Base-by-base conservation (phyloP, 257 asterid species). In the Cordia subcordata region DNA sequence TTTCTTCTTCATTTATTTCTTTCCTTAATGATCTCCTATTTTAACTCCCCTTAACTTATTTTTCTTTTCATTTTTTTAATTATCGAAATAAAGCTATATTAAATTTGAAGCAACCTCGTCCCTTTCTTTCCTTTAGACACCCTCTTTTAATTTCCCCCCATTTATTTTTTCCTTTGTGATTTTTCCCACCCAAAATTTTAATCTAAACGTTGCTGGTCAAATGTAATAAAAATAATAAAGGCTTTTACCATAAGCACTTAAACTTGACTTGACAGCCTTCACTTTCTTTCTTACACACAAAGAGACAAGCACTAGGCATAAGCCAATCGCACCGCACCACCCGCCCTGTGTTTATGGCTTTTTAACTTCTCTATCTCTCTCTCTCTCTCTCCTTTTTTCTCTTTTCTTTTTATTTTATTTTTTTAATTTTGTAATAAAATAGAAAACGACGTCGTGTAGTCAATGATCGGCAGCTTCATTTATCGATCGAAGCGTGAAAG, bases 321-420 rank as follows among this genome's bases (percentile, higher is more conserved):
- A 53, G 68, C 75, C 78, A 72, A 73, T 64, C 77, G 50, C 44
- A 46, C 49, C 35, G n/a, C 58, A 18, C 65, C 68, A 63, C 77
- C 63, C 35, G 47, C 47, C 47, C 47, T 42, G 4, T 42, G 12
- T 42, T 42, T 11, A 1, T 42, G 47, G 47, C 47, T 42, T 42
- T 42, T 61, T 55, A 15, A 57, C 10, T 37, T 17, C 55, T 23
- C 17, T n/a, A n/a, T n/a, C n/a, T 37, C 60, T 73, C 15, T 39
- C 32, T 47, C 60, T 62, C 69, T 59, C 8, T 57, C 53, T 32
- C 40, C 32, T 54, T 61, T 11, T 49, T 40, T 57, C 45, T 58
- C 65, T 58, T 42, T 50, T 65, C 63, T 42, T 18, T 56, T 15
- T 0, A 22, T 53, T 59, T 21, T 54, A n/a, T n/a, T 71, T 64